Evolutionary conservation across 2,329 filamentous ascomycete genomes (phyloP).

Genomic region (Penicillium aurantiogriseum): DNA sequence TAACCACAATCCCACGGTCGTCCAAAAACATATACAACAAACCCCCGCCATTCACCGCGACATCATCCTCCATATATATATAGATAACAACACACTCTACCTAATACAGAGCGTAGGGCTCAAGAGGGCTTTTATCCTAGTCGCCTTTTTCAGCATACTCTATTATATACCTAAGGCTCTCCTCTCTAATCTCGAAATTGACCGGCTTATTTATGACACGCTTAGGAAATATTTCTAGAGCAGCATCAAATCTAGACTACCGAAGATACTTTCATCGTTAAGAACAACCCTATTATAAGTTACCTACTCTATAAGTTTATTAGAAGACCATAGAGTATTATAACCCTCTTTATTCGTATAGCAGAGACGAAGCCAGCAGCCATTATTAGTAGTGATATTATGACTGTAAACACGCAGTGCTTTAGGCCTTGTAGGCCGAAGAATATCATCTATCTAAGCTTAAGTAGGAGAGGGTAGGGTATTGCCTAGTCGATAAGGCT

Average conservation of each 20-base stretch:
- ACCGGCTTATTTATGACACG: constrained; percentile 4
- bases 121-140: neutral
- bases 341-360: constrained; percentile 7
- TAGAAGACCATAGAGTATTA: constrained; percentile 2
- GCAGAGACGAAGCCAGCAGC: constrained; percentile 8
- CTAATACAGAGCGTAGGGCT: neutral
- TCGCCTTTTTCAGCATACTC: neutral
- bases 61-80: constrained; percentile 11
- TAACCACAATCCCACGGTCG: constrained; percentile 10
- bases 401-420: neutral
- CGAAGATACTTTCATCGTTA: constrained; percentile 6
- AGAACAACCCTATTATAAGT: neutral
- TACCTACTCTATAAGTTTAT: neutral
- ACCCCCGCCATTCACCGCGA: constrained; percentile 2
- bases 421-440: constrained; percentile 7
- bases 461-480: constrained; percentile 2
- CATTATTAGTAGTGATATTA: neutral
- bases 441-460: constrained; percentile 9
- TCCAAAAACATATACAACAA: constrained; percentile 9
- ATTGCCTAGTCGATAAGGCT: constrained; percentile 1
- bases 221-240: constrained; percentile 10
- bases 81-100: constrained; percentile 6
- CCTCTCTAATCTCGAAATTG: constrained; percentile 1
- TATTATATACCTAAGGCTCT: neutral
- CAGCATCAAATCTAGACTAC: constrained; percentile 5